phyloP scores from a whole-genome alignment of 257 asterid species.

The Capsicum baccatum region DNA sequence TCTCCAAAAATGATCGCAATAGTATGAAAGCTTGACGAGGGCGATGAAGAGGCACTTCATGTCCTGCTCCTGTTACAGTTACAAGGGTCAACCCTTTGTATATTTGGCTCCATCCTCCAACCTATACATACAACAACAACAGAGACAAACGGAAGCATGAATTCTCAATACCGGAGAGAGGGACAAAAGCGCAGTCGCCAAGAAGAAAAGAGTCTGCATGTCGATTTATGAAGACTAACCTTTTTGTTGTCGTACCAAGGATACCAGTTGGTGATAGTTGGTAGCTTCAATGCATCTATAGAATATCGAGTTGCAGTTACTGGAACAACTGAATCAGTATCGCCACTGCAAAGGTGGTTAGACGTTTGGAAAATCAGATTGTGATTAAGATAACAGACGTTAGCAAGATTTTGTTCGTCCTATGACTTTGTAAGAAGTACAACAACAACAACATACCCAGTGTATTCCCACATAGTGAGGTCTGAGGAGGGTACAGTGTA shows the following conservation, averaged over 20 bases:
- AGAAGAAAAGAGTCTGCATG: slow-evolving; percentile 18
- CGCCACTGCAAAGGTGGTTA: slow-evolving; percentile 63
- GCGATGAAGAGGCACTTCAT: slow-evolving; percentile 95
- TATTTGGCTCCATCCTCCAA: slow-evolving; percentile 99
- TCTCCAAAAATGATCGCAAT: slow-evolving; percentile 69
- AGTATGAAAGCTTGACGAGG: slow-evolving; percentile 93
- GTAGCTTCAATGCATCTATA: slow-evolving; percentile 90
- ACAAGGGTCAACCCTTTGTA: slow-evolving; percentile 88
- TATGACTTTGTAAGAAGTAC: not conserved
- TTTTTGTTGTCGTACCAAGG: slow-evolving; percentile 87
- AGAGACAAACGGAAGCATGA: slow-evolving; percentile 9
- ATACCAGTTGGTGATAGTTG: slow-evolving; percentile 76
- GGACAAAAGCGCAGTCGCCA: not conserved
- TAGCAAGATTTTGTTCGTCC: not conserved
- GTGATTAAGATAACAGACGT: not conserved
- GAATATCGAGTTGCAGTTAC: slow-evolving; percentile 95
- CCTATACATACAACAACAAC: slow-evolving; percentile 48
- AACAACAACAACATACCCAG: too few relatives aligned
- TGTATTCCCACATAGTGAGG: too few relatives aligned
- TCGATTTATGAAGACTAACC: slow-evolving; percentile 47
- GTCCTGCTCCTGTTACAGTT: slow-evolving; percentile 93
- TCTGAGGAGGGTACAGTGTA: too few relatives aligned
- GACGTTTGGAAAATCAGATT: slow-evolving; percentile 6
- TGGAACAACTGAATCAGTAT: slow-evolving; percentile 94
- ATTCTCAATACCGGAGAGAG: not conserved